Evolutionary conservation across 2,329 filamentous ascomycete species (phyloP), one percentile per base, ranked within the genome.

Genomic region (Orbilia oligospora): DNA sequence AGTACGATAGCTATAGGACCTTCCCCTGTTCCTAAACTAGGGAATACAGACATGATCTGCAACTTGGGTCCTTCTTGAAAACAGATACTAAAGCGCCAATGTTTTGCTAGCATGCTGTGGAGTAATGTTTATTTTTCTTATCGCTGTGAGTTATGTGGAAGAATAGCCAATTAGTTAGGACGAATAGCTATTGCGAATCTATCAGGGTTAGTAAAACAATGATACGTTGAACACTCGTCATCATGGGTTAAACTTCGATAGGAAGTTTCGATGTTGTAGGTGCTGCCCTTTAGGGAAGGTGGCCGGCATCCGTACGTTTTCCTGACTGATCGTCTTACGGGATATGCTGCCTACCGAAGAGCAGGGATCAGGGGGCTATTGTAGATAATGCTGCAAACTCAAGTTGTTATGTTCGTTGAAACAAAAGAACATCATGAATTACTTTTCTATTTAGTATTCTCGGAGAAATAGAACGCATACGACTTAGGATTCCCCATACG

Each of bases 201-300:
- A 61, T 44, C 51, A 51, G 18, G 27, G 33, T 55, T 73, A 61
- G 67, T 22, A 65, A 36, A 55, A 41, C 44, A 14, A 27, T 30
- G 12, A 27, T 44, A 64, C 55, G 46, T 64, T 33, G 49, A 56
- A 46, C 27, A 5, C 10, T 68, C 70, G 70, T 61, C 70, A 73
- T 73, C 16, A 51, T 36, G 53, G 63, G 55, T 75, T 75, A 75
- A 46, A 22, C 71, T 75, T 48, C 46, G 63, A 68, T 76, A 70
- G 72, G 72, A 64, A 76, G 66, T 70, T 70, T 76, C 53, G 49
- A 70, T 70, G 49, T 41, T 30, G 20, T 70, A 70, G 48, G 36
- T 49, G 36, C 65, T 70, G 41, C 72, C 72, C 27, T 48, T 76
- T 76, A n/a, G 9, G 72, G 72, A 76, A 76, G 72, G 72, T 76